phyloP scores from a whole-genome alignment of 768 basidiomycete genomes.

The Termitomyces sp. region DNA sequence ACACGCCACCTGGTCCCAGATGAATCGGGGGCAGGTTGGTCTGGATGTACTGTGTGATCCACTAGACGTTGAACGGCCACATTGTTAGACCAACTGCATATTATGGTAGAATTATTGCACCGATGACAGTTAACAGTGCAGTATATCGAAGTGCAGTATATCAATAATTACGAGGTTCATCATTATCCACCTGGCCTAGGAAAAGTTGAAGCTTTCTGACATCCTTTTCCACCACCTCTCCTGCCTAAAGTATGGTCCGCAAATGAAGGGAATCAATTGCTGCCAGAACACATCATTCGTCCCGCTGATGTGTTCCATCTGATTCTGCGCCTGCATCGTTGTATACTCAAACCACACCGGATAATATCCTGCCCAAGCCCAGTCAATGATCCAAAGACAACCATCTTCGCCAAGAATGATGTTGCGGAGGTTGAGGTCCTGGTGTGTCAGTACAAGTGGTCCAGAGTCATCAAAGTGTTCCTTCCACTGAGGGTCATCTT shows the following conservation, averaged over 20 bases:
- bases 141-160: no score
- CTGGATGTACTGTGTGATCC: no score
- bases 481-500: conserved; percentile 4
- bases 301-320: no score
- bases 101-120: no score
- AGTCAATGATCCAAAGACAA: conserved; percentile 17
- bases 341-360: conserved; percentile 13
- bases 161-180: no score
- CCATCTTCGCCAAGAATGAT: conserved; percentile 16
- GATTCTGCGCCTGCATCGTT: neutral
- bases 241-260: neutral
- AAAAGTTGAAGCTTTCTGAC: no score
- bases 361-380: conserved; percentile 15
- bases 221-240: neutral
- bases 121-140: no score
- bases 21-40: no score
- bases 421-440: conserved; percentile 15
- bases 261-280: neutral
- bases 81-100: no score
- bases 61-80: no score
- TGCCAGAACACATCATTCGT: neutral
- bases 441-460: conserved; percentile 19
- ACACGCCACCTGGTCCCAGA: no score
- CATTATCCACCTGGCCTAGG: no score
- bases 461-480: conserved; percentile 12